Evolutionary conservation across 768 basidiomycete species (phyloP), one percentile per base, ranked within the genome.

Genomic region (Lactarius psammicola): DNA sequence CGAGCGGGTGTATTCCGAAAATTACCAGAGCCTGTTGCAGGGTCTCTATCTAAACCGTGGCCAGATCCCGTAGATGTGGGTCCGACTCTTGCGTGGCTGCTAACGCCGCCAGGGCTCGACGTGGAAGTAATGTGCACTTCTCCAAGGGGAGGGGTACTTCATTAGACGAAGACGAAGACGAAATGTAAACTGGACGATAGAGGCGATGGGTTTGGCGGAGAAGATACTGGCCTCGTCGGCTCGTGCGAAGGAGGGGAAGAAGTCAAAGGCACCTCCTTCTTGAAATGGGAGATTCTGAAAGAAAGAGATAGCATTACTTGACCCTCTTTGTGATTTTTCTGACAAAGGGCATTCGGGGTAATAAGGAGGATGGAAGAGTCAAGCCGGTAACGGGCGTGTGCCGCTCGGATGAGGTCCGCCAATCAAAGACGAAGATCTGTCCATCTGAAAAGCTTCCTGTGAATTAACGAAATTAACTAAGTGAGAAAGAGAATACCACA

Each of bases 221-320:
- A 40, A 7, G 60, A 31, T 36, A 61, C 49, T 23, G 65, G 63
- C 40, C 10, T 70, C n/a, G 51, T 40, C 23, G 59, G 53, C 17
- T 26, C 30, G 17, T 26, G 54, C 17, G 55, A 51, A 11, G 63
- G 59, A 42, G 67, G 67, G 34, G 67, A 68, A 26, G 63, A 68
- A 55, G 55, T 68, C 44, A 68, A 26, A 18, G 67, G 54, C 20
- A n/a, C 7, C 28, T 56, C 60, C 15, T 51, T 17, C n/a, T n/a
- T 30, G 64, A 34, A 28, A 59, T 30, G 0, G 36, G 65, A 42
- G 30, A 10, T 10, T 31, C 60, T 26, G 17, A 26, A 11, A 23
- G 63, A 53, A 33, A 55, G 20, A 36, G 56, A n/a, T n/a, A n/a
- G n/a, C n/a, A n/a, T n/a, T 44, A 28, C 2, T 44, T 20, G 26